These are phyloP conservation scores for Monotropa hypopitys DNA, from an alignment of 179 eudicot genomes.

Conservation along the genomic window DNA sequence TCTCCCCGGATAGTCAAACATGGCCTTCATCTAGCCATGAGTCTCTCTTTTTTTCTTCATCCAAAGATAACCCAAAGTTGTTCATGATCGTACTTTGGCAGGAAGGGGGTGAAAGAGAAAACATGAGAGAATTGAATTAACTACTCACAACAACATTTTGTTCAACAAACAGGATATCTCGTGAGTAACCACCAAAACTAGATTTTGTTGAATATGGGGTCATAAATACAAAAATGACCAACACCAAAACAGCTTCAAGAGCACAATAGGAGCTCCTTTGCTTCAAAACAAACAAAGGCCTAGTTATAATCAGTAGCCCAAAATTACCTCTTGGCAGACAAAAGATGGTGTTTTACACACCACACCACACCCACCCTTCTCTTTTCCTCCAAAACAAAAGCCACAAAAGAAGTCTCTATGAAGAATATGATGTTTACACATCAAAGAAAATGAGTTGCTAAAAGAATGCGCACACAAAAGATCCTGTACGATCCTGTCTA, in stretches of 20 bases:
- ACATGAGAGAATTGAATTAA: not conserved
- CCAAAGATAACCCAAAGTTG: not conserved
- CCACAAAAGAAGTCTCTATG: not conserved
- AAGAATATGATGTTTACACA: not conserved
- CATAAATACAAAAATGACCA: not conserved
- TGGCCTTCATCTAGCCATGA: not conserved
- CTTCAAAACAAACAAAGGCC: not conserved
- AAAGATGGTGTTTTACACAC: not conserved
- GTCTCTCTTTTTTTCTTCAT: not conserved
- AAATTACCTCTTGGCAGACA: not conserved
- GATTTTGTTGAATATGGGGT: not conserved
- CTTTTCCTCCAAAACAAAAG: not conserved
- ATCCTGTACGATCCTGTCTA: not conserved
- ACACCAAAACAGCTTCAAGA: not conserved
- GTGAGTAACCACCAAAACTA: not conserved
- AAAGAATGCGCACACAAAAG: not conserved
- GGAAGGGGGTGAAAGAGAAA: too few relatives aligned
- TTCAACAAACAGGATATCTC: not conserved
- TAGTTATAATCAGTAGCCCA: not conserved
- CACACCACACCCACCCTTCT: not conserved
- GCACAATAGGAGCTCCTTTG: not conserved
- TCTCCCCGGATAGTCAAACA: not conserved
- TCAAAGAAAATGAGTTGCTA: not conserved
- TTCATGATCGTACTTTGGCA: not conserved
- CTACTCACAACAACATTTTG: not conserved